Base-by-base conservation (phyloP, 129 eudicot species). In the Solidago caesia region DNA sequence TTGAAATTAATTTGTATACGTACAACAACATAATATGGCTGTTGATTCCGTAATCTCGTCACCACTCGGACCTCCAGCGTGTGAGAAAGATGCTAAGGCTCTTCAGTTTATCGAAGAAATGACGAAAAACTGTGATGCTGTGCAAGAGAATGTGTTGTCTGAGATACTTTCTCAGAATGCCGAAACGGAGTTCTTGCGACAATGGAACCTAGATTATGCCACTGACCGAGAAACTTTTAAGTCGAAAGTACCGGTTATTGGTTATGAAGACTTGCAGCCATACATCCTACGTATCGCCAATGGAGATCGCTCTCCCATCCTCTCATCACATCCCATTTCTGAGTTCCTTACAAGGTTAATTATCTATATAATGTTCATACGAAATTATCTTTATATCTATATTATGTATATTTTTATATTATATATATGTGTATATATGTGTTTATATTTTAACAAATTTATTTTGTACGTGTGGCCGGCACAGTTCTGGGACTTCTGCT, bases 401-500 rank as follows among this genome's bases (percentile, higher is more conserved):
- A 7, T 48, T 48, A 2, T 48, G 13, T 9, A 48, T 7, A 6
- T 9, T 13, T 48, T 7, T 46, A 46, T 33, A 13, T 58, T 16
- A 58, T 4, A 53, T 12, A 53, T 53, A 5, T 53, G 2, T 13
- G 4, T 53, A 7, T 14, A 51, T 12, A 21, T 14, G 6, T 14
- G n/a, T 14, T 0, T 4, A 10, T 0, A 8, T 48, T 25, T 11
- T 39, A 26, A 6, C 14, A 16, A 16, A 29, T n/a, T 16, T 39
- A 41, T 55, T 44, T 64, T 41, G 21, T 21, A 21, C 21, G 21
- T 21, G 21, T 10, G 74, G 21, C 21, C 7, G 74, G 21, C 21
- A 21, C 84, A 92, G 97, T 59, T 92, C 96, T 1, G 97, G 97
- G 51, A 92, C 97, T 46, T 92, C 97, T 10, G 96, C 91, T 1